Base-by-base conservation (phyloP, 768 basidiomycete genomes). In the Antrodiella citrinella region DNA sequence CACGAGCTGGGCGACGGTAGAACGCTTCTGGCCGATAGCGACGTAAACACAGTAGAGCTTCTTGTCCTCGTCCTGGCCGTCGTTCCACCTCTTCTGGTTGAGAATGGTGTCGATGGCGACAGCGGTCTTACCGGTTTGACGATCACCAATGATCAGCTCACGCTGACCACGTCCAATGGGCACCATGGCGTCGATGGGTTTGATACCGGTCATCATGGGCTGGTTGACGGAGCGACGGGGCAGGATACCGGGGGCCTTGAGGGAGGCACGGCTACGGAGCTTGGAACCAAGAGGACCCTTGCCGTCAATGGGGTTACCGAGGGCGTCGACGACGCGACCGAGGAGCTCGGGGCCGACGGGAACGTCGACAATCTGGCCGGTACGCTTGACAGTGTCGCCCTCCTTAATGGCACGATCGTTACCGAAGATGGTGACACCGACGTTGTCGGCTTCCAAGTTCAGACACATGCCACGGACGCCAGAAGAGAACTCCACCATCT, bases 401-500 rank as follows among this genome's bases (percentile, higher is more conserved):
- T 98, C 96, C 82, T 94, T 94, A 83, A 98, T 98, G 77, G 86
- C 82, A 80, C 90, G 90, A 73, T 91, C 89, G 67, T 87, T 88
- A 81, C 86, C 88, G 80, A 99, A 99, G 77, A 98, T 94, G 77
- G 96, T 92, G 66, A 99, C 92, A 91, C 96, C 96, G 78, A 98
- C 95, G 65, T 97, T 97, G 85, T 98, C 96, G 73, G 95, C 92
- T 76, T 99, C 96, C 84, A 99, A 87, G 88, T 99, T 99, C 72
- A 99, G 74, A 73, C 94, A 97, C 96, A 99, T 99, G 80, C 96
- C 96, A 69, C 96, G 94, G 64, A 99, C 84, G 73, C 96, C 96
- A 47, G 96, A 98, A 45, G 95, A 91, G 82, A 99, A 99, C 81
- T 99, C 96, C 81, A 99, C 96, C 96, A 99, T 99, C 84, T 99